Percentiles rank a stretch among this genome's conserved stretches.
Conservation (phyloP, 495 filamentous ascomycete genomes). For the Penicillium mononematosum region DNA sequence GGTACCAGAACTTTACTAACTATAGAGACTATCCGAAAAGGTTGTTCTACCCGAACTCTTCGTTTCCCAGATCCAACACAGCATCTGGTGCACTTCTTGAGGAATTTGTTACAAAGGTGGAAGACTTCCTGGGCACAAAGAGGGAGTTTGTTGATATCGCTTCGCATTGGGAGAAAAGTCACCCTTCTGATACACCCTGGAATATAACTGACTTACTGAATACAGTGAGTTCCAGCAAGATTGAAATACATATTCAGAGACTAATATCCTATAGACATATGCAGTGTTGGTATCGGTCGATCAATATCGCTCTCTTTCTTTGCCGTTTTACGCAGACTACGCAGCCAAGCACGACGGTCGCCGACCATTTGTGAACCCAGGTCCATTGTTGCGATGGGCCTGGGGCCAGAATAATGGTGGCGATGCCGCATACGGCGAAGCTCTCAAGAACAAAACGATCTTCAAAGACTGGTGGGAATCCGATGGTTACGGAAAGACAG, state of each 20-base stretch:
- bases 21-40: slow-evolving; percentile 45
- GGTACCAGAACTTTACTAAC: slow-evolving; percentile 47
- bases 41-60: slow-evolving; percentile 34
- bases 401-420: slow-evolving; percentile 48
- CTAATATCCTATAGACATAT: slow-evolving; percentile 39
- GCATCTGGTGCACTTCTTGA: slow-evolving; percentile 34
- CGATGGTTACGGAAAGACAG: slow-evolving; percentile 41
- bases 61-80: slow-evolving; percentile 16
- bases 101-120: slow-evolving; percentile 40
- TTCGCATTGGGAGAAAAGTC: slow-evolving; percentile 39
- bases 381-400: slow-evolving; percentile 54
- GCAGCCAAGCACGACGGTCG: slow-evolving; percentile 46
- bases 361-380: slow-evolving; percentile 54
- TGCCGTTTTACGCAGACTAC: slow-evolving; percentile 55
- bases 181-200: slow-evolving; percentile 38
- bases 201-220: slow-evolving; percentile 18
- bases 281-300: slow-evolving; percentile 50
- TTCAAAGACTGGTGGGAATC: slow-evolving; percentile 56
- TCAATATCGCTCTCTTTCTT: slow-evolving; percentile 47
- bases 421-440: slow-evolving; percentile 34
- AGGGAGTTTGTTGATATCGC: slow-evolving; percentile 35
- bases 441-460: slow-evolving; percentile 44
- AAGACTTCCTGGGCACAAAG: slow-evolving; percentile 38
- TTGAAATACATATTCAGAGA: background rate
- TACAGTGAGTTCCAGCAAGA: slow-evolving; percentile 4